Evolutionary conservation across 2,329 filamentous ascomycete species (phyloP).

Genomic region (Mycosphaerella arachidis): DNA sequence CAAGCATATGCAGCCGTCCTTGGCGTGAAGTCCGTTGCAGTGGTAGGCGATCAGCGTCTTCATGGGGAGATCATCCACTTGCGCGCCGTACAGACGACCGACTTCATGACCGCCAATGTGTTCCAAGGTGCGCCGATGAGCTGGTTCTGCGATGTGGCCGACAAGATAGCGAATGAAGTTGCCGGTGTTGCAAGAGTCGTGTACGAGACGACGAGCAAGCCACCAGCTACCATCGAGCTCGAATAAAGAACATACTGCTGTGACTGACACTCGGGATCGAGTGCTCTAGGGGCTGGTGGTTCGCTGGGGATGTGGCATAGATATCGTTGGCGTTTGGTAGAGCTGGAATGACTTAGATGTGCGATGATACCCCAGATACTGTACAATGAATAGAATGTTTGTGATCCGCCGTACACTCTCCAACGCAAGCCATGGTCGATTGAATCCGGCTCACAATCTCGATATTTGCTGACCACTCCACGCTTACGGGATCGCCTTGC

Average conservation of each 20-base stretch:
- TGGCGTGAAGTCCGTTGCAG: constrained; percentile 61
- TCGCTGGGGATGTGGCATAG: neutral
- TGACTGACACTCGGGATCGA: neutral
- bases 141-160: constrained; percentile 62
- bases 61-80: constrained; percentile 60
- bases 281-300: too few relatives aligned
- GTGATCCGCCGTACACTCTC: neutral
- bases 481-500: too few relatives aligned
- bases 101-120: constrained; percentile 72
- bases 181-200: constrained; percentile 66
- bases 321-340: constrained; percentile 8
- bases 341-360: neutral
- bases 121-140: constrained; percentile 58
- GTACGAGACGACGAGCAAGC: constrained; percentile 66
- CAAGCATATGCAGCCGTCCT: constrained; percentile 68
- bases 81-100: constrained; percentile 58
- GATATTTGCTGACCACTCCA: too few relatives aligned
- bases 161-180: constrained; percentile 71
- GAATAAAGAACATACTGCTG: constrained; percentile 46
- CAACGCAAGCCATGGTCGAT: neutral
- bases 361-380: constrained; percentile 5
- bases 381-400: neutral
- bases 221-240: constrained; percentile 69
- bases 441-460: neutral
- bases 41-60: constrained; percentile 66